A percentile compares a stretch with the other conserved stretches of the same genome.
phyloP scores from a whole-genome alignment of 2,329 filamentous ascomycete species.

The Shiraia sp. region DNA sequence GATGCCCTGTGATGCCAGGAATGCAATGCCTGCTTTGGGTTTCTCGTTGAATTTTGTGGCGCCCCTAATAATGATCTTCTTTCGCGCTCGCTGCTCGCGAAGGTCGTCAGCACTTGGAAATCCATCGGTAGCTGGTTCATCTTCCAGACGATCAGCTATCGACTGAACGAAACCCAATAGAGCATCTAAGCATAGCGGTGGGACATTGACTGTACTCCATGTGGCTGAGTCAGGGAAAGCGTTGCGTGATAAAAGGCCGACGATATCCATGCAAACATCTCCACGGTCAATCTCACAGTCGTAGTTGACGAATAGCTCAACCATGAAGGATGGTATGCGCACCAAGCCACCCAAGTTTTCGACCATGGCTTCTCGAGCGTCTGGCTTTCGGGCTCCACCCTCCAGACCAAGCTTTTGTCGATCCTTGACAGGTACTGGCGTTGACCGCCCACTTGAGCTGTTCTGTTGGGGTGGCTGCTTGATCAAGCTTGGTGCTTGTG shows the following conservation, averaged over 20 bases:
- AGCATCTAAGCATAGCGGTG: conserved; percentile 90
- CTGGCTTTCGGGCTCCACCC: conserved; percentile 87
- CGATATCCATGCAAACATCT: conserved; percentile 93
- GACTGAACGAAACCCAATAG: conserved; percentile 90
- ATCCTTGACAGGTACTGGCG: conserved; percentile 89
- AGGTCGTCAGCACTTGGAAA: conserved; percentile 69
- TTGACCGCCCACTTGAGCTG: conserved; percentile 74
- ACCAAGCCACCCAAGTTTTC: conserved; percentile 91
- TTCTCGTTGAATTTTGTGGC: conserved; percentile 93
- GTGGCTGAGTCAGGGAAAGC: conserved; percentile 96
- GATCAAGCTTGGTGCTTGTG: conserved; percentile 83
- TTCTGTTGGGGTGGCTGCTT: conserved; percentile 74
- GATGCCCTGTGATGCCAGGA: conserved; percentile 81
- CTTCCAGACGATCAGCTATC: conserved; percentile 81
- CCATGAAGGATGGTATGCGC: conserved; percentile 91
- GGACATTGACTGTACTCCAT: conserved; percentile 98
- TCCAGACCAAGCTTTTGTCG: conserved; percentile 91
- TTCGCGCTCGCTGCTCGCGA: conserved; percentile 73
- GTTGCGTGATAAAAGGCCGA: conserved; percentile 89
- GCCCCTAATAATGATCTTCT: conserved; percentile 87
- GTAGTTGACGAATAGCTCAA: conserved; percentile 96
- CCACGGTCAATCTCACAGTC: conserved; percentile 91
- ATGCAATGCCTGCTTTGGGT: conserved; percentile 85
- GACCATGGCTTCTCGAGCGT: conserved; percentile 97
- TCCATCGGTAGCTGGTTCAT: conserved; percentile 65